A percentile compares a stretch with the other conserved stretches of the same genome.
Evolutionary conservation across 2,329 filamentous ascomycete genomes (phyloP).

Genomic region (Magnaporthiopsis poae): DNA sequence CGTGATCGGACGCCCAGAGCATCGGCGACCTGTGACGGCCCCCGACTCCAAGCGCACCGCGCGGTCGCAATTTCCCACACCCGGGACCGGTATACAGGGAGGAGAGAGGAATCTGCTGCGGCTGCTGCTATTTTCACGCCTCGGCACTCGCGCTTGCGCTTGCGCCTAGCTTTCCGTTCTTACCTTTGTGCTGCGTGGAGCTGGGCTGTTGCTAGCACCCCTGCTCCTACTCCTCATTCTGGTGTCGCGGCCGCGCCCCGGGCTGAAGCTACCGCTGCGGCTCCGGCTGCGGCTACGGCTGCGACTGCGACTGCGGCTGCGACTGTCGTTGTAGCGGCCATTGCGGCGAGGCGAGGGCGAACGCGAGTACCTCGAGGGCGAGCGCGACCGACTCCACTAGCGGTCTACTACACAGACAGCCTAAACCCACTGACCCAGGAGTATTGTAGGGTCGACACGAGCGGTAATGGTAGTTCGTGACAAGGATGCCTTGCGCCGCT

Average conservation of each 20-base stretch:
- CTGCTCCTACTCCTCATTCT: constrained; percentile 14
- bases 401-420: no score
- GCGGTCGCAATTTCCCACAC: neutral
- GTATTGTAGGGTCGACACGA: no score
- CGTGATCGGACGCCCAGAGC: neutral
- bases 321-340: constrained; percentile 24
- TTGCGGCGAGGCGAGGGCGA: constrained; percentile 26
- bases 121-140: neutral
- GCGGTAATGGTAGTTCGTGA: no score
- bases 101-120: neutral
- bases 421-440: no score
- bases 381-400: no score
- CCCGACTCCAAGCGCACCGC: neutral
- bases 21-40: neutral
- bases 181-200: constrained; percentile 44
- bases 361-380: constrained; percentile 15
- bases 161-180: constrained; percentile 9
- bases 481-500: no score
- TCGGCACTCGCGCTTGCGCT: no score
- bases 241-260: constrained; percentile 23
- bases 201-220: constrained; percentile 28
- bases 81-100: neutral
- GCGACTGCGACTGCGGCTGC: neutral
- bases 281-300: constrained; percentile 20
- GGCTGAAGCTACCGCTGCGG: constrained; percentile 21